These are phyloP conservation scores for Hirsutella minnesotensis DNA, from an alignment of 2,329 filamentous ascomycete species.

Conservation along the genomic window DNA sequence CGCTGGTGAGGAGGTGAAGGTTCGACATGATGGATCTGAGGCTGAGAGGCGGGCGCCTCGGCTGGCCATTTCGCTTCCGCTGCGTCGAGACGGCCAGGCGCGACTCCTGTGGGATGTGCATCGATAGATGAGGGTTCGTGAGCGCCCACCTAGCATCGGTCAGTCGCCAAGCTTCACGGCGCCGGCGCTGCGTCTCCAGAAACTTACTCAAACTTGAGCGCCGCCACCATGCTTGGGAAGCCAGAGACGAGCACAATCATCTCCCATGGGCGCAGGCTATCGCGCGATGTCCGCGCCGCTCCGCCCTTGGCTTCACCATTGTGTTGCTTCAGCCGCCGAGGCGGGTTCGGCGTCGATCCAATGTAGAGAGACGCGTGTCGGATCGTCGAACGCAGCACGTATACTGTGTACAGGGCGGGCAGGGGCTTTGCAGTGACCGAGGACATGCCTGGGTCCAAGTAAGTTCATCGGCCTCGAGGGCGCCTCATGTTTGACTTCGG, in stretches of 20 bases:
- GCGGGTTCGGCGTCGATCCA: conserved; percentile 82
- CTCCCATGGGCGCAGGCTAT: conserved; percentile 71
- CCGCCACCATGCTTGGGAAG: conserved; percentile 77
- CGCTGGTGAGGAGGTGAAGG: conserved; percentile 66
- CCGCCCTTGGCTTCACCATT: conserved; percentile 79
- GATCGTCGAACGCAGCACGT: conserved; percentile 76
- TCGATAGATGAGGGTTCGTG: conserved; percentile 70
- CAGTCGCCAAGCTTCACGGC: not conserved
- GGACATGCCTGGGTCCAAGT: conserved; percentile 22
- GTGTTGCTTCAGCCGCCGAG: conserved; percentile 76
- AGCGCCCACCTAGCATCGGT: conserved; percentile 66
- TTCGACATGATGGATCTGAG: conserved; percentile 64
- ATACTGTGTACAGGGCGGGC: conserved; percentile 86
- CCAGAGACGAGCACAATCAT: conserved; percentile 80
- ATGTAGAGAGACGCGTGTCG: conserved; percentile 67
- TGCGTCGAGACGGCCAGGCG: conserved; percentile 42
- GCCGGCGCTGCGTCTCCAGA: not conserved
- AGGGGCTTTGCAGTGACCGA: conserved; percentile 42
- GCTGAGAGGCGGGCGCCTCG: conserved; percentile 44
- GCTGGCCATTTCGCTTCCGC: conserved; percentile 40
- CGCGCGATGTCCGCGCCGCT: conserved; percentile 60
- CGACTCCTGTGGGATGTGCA: conserved; percentile 58
- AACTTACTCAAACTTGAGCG: conserved; percentile 82
- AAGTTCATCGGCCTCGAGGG: no score
- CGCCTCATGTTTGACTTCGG: no score